Percentiles rank a stretch among this genome's conserved stretches.
These are phyloP conservation scores for Bonnemaisonia californica DNA, from an alignment of 31 red algal genomes.

Conservation along the genomic window DNA sequence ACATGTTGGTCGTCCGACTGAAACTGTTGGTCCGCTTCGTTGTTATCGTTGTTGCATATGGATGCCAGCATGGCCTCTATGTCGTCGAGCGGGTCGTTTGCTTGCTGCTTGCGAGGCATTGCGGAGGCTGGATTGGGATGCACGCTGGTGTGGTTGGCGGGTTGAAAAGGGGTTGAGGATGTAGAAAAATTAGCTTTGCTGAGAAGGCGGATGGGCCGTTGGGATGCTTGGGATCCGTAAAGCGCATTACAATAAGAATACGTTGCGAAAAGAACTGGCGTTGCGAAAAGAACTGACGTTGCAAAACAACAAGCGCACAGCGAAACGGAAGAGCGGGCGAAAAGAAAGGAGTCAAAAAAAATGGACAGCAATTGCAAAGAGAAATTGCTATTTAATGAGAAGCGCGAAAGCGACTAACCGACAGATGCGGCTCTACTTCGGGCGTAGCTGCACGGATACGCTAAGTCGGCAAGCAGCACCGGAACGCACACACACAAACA, in stretches of 20 bases:
- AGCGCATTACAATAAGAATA: background rate
- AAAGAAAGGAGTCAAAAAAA: background rate
- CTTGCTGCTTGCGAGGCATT: background rate
- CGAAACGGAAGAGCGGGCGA: background rate
- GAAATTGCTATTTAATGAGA: background rate
- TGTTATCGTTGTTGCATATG: slow-evolving; percentile 4
- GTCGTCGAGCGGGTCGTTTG: slow-evolving; percentile 16
- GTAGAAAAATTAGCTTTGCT: no score
- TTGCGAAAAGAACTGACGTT: no score
- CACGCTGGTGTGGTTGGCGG: background rate
- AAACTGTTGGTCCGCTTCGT: background rate
- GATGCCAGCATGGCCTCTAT: slow-evolving; percentile 7
- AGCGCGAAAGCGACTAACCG: background rate
- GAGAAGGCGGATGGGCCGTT: no score
- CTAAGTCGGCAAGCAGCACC: background rate
- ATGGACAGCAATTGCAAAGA: background rate
- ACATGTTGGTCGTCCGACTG: background rate
- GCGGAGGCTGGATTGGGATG: background rate
- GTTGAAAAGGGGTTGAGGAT: no score
- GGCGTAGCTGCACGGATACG: background rate
- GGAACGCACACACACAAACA: no score
- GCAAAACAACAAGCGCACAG: no score
- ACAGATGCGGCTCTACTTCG: background rate
- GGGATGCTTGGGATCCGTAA: background rate
- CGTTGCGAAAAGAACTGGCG: no score